A percentile compares a stretch with the other conserved stretches of the same genome.
phyloP scores from a whole-genome alignment of 306 rosid species.

The Ochetophila trinervis region DNA sequence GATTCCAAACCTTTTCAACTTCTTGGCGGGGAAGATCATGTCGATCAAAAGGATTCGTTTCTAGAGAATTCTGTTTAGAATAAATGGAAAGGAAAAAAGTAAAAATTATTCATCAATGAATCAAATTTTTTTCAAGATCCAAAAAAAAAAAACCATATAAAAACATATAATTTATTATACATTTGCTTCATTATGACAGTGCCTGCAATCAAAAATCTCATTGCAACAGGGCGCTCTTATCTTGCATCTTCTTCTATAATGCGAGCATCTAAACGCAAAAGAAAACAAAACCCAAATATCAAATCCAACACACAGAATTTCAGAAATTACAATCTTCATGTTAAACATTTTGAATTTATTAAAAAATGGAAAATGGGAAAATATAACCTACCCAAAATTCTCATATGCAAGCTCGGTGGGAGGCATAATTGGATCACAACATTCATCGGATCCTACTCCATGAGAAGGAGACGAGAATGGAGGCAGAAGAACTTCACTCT shows the following conservation, averaged over 20 bases:
- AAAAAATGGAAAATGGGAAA: too few relatives aligned
- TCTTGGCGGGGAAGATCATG: constrained; percentile 70
- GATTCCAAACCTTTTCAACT: constrained; percentile 46
- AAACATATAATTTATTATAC: constrained; percentile 17
- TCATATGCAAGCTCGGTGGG: constrained; percentile 23
- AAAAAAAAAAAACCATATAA: background rate
- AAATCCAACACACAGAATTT: background rate
- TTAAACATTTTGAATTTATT: background rate
- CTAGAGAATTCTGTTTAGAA: constrained; percentile 46
- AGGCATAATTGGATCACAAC: constrained; percentile 12
- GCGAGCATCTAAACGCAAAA: constrained; percentile 48
- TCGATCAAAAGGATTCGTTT: constrained; percentile 27
- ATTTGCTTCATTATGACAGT: constrained; percentile 78
- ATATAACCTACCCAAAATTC: constrained; percentile 45
- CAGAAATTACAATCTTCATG: background rate
- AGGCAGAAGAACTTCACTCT: constrained; percentile 8
- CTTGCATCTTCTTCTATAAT: constrained; percentile 71
- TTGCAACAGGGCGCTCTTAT: constrained; percentile 69
- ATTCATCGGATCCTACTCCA: constrained; percentile 10
- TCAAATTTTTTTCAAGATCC: too few relatives aligned
- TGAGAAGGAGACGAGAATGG: background rate
- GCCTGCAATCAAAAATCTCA: constrained; percentile 61
- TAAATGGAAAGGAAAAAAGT: background rate
- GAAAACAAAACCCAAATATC: background rate
- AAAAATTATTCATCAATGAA: background rate